Evolutionary conservation across 768 basidiomycete genomes (phyloP).

Genomic region (Lentinula raphanica): DNA sequence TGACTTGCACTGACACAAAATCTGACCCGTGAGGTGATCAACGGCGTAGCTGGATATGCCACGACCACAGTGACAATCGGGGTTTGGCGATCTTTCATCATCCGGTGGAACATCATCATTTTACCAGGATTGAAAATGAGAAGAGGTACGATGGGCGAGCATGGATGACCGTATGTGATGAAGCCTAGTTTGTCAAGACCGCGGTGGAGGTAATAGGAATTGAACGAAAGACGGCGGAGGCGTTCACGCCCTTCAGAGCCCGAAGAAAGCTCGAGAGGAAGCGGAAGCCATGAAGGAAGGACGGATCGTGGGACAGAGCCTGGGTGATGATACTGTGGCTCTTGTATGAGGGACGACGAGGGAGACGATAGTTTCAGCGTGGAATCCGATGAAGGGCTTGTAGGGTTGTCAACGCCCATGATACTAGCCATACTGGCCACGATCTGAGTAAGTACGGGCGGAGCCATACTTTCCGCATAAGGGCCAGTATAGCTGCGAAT

Average conservation of each 20-base stretch:
- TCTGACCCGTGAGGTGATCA: slow-evolving; percentile 82
- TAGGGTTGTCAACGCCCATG: slow-evolving; percentile 64
- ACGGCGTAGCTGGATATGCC: slow-evolving; percentile 84
- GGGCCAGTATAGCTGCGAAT: slow-evolving; percentile 73
- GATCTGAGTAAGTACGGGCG: slow-evolving; percentile 87
- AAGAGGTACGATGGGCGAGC: slow-evolving; percentile 91
- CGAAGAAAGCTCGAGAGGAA: slow-evolving; percentile 68
- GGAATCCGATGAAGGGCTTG: not conserved
- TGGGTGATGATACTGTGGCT: slow-evolving; percentile 42
- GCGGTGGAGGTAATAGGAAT: slow-evolving; percentile 84
- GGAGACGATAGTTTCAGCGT: slow-evolving; percentile 12
- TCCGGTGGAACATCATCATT: slow-evolving; percentile 84
- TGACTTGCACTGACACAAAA: slow-evolving; percentile 95
- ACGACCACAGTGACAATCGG: slow-evolving; percentile 90
- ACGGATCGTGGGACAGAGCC: slow-evolving; percentile 62
- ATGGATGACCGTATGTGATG: slow-evolving; percentile 89
- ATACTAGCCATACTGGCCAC: slow-evolving; percentile 93
- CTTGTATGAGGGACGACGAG: slow-evolving; percentile 13
- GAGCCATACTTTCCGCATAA: slow-evolving; percentile 89
- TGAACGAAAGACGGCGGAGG: slow-evolving; percentile 88
- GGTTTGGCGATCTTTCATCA: slow-evolving; percentile 78
- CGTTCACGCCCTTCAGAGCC: slow-evolving; percentile 82
- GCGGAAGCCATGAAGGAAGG: slow-evolving; percentile 74
- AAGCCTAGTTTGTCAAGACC: slow-evolving; percentile 90
- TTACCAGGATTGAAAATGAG: slow-evolving; percentile 91